Base-by-base conservation (phyloP, 2,329 filamentous ascomycete species). In the Diaporthe citriasiana region DNA sequence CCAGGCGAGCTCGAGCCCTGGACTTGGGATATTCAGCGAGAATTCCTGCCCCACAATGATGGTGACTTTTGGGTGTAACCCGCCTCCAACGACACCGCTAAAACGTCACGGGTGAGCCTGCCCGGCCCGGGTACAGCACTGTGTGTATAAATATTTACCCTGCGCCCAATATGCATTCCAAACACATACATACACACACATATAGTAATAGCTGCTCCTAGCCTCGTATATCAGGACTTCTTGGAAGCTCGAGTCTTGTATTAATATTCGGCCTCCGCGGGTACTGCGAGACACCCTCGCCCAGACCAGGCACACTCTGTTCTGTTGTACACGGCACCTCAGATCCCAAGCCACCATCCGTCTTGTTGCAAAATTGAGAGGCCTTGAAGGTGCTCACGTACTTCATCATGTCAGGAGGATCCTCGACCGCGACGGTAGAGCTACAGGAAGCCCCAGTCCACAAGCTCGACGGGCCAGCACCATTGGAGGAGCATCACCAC, bases 401-500 rank as follows among this genome's bases (percentile, higher is more conserved):
- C 10, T 17, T n/a, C 40, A 56, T 4, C 38, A 76, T 74, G 74
- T 56, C 72, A 9, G 60, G 45, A 42, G 45, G 60, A 27, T 72
- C 70, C n/a, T 68, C 51, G 12, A 56, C 74, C 13, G 25, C 51
- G 9, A 70, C 63, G 7, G 60, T 76, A 1, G 74, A 76, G 69
- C 74, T 76, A 9, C 35, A 17, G 7, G 40, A 57, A 6, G 55
- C n/a, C 59, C 74, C 72, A 3, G n/a, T 47, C 4, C 66, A 71
- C 25, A 63, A 27, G n/a, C 25, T 63, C 27, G 45, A 63, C 10
- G 55, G 33, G 9, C 51, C 66, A 9, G 25, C 42, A 15, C 12
- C 7, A 4, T 4, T 30, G 3, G 65, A 27, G 35, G 38, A 10
- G 38, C 38, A 7, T 7, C 47, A 30, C n/a, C 45, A 22, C 1